These are phyloP conservation scores for Salix viminalis DNA, from an alignment of 345 rosid species.

Conservation along the genomic window DNA sequence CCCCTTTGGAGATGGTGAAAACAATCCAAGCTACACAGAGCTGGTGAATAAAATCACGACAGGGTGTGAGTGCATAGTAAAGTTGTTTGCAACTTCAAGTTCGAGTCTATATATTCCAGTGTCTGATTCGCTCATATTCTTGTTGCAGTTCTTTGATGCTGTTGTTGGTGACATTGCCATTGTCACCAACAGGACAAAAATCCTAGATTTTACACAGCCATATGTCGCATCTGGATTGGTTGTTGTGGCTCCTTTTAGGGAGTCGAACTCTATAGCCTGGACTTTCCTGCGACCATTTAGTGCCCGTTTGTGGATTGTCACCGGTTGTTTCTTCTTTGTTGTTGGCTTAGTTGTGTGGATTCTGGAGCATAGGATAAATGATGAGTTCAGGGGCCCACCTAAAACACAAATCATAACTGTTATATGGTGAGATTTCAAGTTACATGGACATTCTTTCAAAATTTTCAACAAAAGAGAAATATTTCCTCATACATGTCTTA, in stretches of 20 bases:
- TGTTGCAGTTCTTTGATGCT: slow-evolving; percentile 69
- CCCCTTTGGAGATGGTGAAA: slow-evolving; percentile 64
- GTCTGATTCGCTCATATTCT: slow-evolving; percentile 13
- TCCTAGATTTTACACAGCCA: slow-evolving; percentile 89
- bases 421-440: slow-evolving; percentile 58
- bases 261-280: slow-evolving; percentile 83
- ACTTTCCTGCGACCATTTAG: slow-evolving; percentile 81
- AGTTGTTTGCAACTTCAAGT: slow-evolving; percentile 4
- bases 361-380: slow-evolving; percentile 86
- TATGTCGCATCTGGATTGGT: slow-evolving; percentile 87
- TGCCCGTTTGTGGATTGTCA: slow-evolving; percentile 68
- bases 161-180: slow-evolving; percentile 89
- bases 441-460: not conserved
- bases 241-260: slow-evolving; percentile 76
- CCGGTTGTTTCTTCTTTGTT: slow-evolving; percentile 57
- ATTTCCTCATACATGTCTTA: not conserved
- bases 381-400: slow-evolving; percentile 93
- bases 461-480: not conserved
- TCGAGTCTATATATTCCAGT: not conserved
- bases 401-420: slow-evolving; percentile 64
- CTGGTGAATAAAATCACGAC: slow-evolving; percentile 60
- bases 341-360: slow-evolving; percentile 87
- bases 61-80: slow-evolving; percentile 62
- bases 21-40: slow-evolving; percentile 77
- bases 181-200: slow-evolving; percentile 75